phyloP scores from a whole-genome alignment of 805 yeast species.

The Cephaloascus fragrans region DNA sequence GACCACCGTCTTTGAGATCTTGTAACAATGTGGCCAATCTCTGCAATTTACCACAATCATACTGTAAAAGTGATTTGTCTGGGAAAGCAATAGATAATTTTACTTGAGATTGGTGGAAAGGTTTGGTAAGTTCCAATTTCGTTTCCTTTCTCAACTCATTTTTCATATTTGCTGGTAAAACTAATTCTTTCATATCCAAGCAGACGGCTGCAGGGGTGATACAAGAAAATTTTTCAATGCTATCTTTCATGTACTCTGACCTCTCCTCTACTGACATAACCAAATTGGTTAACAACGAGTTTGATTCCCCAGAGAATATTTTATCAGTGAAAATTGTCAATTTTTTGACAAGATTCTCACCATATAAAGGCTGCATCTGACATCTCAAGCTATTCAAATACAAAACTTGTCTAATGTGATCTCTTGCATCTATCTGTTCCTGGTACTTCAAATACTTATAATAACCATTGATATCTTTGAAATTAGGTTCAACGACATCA shows the following conservation, averaged over 20 bases:
- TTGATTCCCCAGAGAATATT: constrained; percentile 7
- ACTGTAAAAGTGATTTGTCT: constrained; percentile 83
- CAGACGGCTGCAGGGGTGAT: constrained; percentile 83
- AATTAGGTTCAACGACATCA: constrained; percentile 13
- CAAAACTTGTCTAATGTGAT: constrained; percentile 41
- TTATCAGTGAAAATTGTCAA: constrained; percentile 17
- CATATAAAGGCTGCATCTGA: constrained; percentile 55
- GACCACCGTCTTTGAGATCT: constrained; percentile 77
- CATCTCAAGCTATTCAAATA: constrained; percentile 64
- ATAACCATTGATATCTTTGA: constrained; percentile 41
- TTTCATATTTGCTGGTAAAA: constrained; percentile 28
- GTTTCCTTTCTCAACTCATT: constrained; percentile 20
- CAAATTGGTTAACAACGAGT: constrained; percentile 6
- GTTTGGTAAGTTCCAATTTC: constrained; percentile 29
- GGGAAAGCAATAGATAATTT: constrained; percentile 92
- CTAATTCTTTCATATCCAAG: constrained; percentile 52
- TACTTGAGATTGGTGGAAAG: constrained; percentile 75
- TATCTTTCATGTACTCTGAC: constrained; percentile 29
- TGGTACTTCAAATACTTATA: constrained; percentile 45
- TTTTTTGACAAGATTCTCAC: constrained; percentile 41
- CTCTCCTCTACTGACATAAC: constrained; percentile 32
- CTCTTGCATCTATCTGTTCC: constrained; percentile 42
- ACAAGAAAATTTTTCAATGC: constrained; percentile 69
- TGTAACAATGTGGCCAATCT: constrained; percentile 67
- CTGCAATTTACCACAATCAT: constrained; percentile 95